Evolutionary conservation across 208 protist species (phyloP).

Genomic region (Strigomonas culicis): DNA sequence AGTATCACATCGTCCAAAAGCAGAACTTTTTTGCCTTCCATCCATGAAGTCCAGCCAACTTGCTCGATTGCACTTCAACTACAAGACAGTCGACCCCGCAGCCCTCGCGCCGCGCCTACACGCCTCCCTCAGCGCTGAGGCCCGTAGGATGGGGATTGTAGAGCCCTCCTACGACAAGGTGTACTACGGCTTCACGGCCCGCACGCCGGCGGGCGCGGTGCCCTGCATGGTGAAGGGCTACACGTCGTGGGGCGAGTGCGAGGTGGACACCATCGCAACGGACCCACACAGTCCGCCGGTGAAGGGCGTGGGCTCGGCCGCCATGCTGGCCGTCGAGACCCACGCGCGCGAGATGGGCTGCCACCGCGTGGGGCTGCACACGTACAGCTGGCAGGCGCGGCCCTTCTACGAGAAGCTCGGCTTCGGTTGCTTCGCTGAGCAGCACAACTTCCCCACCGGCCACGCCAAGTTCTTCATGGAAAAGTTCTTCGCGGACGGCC

Average conservation of each 20-base stretch:
- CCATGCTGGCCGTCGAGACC: slow-evolving; percentile 21
- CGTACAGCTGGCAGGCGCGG: slow-evolving; percentile 44
- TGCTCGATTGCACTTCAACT: neutral
- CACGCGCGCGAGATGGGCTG: slow-evolving; percentile 15
- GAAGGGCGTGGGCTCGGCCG: slow-evolving; percentile 16
- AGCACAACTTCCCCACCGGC: slow-evolving; percentile 23
- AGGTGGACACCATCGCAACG: slow-evolving; percentile 22
- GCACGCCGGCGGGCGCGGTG: neutral
- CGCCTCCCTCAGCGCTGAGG: neutral
- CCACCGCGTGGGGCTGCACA: slow-evolving; percentile 30
- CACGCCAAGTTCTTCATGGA: slow-evolving; percentile 37
- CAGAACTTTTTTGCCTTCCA: no score
- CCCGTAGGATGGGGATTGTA: neutral
- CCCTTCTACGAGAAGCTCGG: slow-evolving; percentile 40
- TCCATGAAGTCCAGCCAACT: neutral
- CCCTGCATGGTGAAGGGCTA: slow-evolving; percentile 9
- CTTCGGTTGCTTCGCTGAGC: slow-evolving; percentile 26
- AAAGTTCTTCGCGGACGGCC: slow-evolving; percentile 19
- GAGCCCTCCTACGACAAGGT: neutral
- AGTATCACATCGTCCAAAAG: no score
- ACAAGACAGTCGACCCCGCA: neutral
- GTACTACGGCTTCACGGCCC: slow-evolving; percentile 1
- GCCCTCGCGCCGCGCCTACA: neutral
- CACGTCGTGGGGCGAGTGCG: slow-evolving; percentile 22
- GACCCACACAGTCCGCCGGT: slow-evolving; percentile 12